Evolutionary conservation across 179 eudicot genomes (phyloP).

Genomic region (Spergularia azorica): DNA sequence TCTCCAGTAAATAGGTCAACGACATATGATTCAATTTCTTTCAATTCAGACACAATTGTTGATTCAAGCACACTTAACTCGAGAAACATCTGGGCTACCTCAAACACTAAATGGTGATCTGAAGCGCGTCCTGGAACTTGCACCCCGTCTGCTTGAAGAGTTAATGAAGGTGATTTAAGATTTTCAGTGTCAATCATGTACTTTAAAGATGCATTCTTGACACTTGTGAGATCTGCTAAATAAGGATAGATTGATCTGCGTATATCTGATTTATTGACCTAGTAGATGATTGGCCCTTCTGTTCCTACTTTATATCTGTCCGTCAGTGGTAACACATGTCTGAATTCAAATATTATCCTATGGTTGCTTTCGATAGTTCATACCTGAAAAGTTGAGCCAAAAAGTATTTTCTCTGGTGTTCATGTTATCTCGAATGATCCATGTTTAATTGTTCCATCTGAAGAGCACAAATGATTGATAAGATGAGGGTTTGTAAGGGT

Average conservation of each 20-base stretch:
- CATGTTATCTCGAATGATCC: background rate
- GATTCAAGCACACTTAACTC: slow-evolving; percentile 83
- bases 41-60: slow-evolving; percentile 69
- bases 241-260: background rate
- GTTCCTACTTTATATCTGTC: background rate
- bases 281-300: background rate
- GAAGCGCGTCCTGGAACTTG: slow-evolving; percentile 73
- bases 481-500: too few species aligned
- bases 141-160: slow-evolving; percentile 91
- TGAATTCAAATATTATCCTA: too few species aligned
- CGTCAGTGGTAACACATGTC: too few species aligned
- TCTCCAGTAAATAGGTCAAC: background rate
- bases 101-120: slow-evolving; percentile 72
- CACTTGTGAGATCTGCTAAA: slow-evolving; percentile 3
- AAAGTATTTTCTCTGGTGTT: background rate
- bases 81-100: slow-evolving; percentile 60
- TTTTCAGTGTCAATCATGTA: background rate
- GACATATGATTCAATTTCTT: slow-evolving; percentile 19
- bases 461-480: too few species aligned
- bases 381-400: too few species aligned
- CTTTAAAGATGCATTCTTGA: background rate
- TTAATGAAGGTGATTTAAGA: slow-evolving; percentile 60
- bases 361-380: too few species aligned
- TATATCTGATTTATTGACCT: slow-evolving; percentile 2
- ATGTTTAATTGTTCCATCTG: background rate